Conservation (phyloP, 495 filamentous ascomycete species). For the Echria macrotheca region DNA sequence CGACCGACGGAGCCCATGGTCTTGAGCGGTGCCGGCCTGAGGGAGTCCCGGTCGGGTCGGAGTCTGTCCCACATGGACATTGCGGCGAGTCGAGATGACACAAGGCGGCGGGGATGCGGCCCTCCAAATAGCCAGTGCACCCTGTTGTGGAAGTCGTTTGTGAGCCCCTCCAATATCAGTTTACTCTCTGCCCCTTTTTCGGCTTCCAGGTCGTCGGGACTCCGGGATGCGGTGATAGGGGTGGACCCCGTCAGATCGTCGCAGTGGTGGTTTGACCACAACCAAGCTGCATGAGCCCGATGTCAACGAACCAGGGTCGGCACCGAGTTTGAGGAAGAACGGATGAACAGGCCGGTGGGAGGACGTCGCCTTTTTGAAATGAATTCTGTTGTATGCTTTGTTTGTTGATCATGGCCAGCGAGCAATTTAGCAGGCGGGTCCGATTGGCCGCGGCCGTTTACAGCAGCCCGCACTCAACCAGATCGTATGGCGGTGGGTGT, state of each 20-base stretch:
- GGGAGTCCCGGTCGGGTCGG: no score
- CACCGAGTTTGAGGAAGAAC: not conserved
- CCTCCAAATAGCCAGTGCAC: no score
- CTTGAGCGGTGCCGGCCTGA: not conserved
- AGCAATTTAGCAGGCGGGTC: conserved; percentile 7
- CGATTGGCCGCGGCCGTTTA: conserved; percentile 11
- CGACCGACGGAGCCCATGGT: not conserved
- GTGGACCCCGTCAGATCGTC: conserved; percentile 25
- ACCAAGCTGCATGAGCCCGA: conserved; percentile 16
- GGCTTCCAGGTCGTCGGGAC: conserved; percentile 8
- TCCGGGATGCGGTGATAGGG: conserved; percentile 2
- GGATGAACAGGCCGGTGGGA: not conserved
- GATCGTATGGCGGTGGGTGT: conserved; percentile 10
- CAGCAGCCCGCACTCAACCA: conserved; percentile 5
- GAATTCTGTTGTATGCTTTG: no score
- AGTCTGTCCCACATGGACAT: conserved; percentile 9
- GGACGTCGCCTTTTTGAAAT: not conserved
- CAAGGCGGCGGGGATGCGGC: not conserved
- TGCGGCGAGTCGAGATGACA: not conserved
- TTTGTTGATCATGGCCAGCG: conserved; percentile 16
- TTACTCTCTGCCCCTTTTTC: conserved; percentile 2
- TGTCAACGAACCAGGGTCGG: not conserved
- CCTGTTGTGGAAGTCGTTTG: not conserved
- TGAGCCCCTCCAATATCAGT: conserved; percentile 1
- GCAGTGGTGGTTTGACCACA: conserved; percentile 14